A percentile compares a stretch with the other conserved stretches of the same genome.
Conservation (phyloP, 495 filamentous ascomycete species). For the Penicillium maclennaniae region DNA sequence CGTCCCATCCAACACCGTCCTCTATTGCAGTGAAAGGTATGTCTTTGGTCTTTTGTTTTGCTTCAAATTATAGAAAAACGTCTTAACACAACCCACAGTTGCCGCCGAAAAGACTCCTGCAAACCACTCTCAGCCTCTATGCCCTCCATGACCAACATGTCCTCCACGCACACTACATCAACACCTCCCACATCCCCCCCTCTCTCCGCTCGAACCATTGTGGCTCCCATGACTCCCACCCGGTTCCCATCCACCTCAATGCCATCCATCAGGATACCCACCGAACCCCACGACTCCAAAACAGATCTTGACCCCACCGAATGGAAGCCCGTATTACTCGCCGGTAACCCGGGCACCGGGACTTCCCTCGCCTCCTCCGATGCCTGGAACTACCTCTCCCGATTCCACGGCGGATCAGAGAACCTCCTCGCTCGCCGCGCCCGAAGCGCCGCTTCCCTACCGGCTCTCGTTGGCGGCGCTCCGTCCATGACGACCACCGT, state of each 20-base stretch:
- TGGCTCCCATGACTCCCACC: constrained; percentile 43
- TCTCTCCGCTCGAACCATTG: constrained; percentile 40
- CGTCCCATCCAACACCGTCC: constrained; percentile 57
- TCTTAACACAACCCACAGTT: constrained; percentile 28
- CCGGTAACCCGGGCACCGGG: constrained; percentile 4
- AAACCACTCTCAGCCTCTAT: constrained; percentile 46
- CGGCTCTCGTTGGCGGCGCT: constrained; percentile 26
- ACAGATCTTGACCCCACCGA: constrained; percentile 55
- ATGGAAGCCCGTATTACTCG: constrained; percentile 52
- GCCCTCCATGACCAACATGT: constrained; percentile 29
- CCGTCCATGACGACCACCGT: constrained; percentile 42
- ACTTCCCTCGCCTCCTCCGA: constrained; percentile 39
- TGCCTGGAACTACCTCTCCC: constrained; percentile 47
- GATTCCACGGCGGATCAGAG: constrained; percentile 38
- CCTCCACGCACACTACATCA: constrained; percentile 20
- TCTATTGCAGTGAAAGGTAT: constrained; percentile 57
- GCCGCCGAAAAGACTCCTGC: constrained; percentile 50
- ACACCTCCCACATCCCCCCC: constrained; percentile 33
- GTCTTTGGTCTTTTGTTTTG: constrained; percentile 4
- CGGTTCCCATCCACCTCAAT: constrained; percentile 25
- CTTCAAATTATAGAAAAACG: constrained; percentile 1
- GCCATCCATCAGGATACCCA: constrained; percentile 40
- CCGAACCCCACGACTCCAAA: constrained; percentile 35
- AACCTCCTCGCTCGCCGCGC: constrained; percentile 27
- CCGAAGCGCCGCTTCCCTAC: constrained; percentile 34